Percentiles rank a stretch among this genome's conserved stretches.
phyloP scores from a whole-genome alignment of 2,329 filamentous ascomycete genomes.

The Orbilia blumenaviensis region DNA sequence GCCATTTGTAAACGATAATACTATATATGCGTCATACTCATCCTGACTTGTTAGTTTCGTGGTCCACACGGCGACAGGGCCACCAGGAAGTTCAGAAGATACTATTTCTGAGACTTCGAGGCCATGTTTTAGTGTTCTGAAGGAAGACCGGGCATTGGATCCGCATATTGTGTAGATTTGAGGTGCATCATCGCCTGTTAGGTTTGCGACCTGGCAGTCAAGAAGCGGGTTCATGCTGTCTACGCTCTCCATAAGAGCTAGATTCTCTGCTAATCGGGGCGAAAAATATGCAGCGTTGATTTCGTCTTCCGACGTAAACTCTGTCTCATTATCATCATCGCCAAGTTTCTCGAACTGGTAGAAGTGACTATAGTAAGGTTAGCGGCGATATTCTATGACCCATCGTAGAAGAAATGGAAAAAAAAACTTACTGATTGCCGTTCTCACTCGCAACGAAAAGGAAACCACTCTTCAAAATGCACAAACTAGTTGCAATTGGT shows the following conservation, averaged over 20 bases:
- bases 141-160: slow-evolving; percentile 85
- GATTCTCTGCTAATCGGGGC: slow-evolving; percentile 79
- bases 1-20: slow-evolving; percentile 89
- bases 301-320: slow-evolving; percentile 81
- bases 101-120: slow-evolving; percentile 93
- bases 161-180: slow-evolving; percentile 96
- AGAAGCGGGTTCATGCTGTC: slow-evolving; percentile 90
- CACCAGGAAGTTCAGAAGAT: slow-evolving; percentile 87
- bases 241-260: slow-evolving; percentile 84
- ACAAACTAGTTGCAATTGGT: slow-evolving; percentile 83
- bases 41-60: slow-evolving; percentile 84
- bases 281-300: slow-evolving; percentile 86
- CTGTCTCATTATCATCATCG: slow-evolving; percentile 88
- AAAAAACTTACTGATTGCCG: slow-evolving; percentile 74
- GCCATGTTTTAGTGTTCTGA: slow-evolving; percentile 91
- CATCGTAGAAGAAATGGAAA: not conserved
- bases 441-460: slow-evolving; percentile 91
- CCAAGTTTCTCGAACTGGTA: slow-evolving; percentile 98
- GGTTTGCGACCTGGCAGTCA: slow-evolving; percentile 89
- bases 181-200: slow-evolving; percentile 90
- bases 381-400: not conserved
- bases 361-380: slow-evolving; percentile 68
- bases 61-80: slow-evolving; percentile 94
- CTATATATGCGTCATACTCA: slow-evolving; percentile 90
- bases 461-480: slow-evolving; percentile 94